Evolutionary conservation across 1,284 basidiomycete genomes (phyloP), one percentile per base, ranked within the genome.

Genomic region (Marasmius fiardii): DNA sequence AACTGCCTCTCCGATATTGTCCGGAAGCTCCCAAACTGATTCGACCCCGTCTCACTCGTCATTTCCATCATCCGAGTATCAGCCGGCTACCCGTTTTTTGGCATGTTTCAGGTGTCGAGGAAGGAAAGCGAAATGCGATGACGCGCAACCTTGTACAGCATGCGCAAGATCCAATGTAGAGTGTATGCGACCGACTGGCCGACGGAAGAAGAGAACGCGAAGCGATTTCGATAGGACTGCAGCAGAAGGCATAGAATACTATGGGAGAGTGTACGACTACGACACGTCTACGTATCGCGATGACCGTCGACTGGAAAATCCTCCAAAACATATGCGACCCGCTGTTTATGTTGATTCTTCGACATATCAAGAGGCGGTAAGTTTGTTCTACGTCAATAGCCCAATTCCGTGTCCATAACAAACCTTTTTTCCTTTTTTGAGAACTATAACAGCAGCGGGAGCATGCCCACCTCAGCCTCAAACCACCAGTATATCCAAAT

Each of bases 141-240:
- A 56, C 35, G 55, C 44, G 23, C 56, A 59, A 33, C 55, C 58
- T 3, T 59, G 58, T 41, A 45, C 23, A 7, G 37, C 58, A 5
- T 59, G 58, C 52, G 44, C 55, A 12, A 59, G 54, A 48, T 51
- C 52, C 14, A 45, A 51, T 21, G 55, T 55, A 14, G 58, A 59
- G 44, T 59, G 58, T 41, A 50, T 56, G 12, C 52, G 58, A 34
- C 58, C 58, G 6, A 53, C 31, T 31, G 58, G 55, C 23, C 49
- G 58, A 20, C 48, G 55, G 41, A 53, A 52, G 21, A 59, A 59
- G 28, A 43, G 58, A 23, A 59, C 58, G 44, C 34, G 58, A 23
- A 58, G 43, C 51, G 58, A 60, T 49, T 58, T 60, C 56, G 58
- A 58, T 35, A 53, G 45, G 28, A 56, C 53, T n/a, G 56, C 58